Evolutionary conservation across 805 yeast genomes (phyloP), one percentile per base, ranked within the genome.

Genomic region (Starmera amethionina): DNA sequence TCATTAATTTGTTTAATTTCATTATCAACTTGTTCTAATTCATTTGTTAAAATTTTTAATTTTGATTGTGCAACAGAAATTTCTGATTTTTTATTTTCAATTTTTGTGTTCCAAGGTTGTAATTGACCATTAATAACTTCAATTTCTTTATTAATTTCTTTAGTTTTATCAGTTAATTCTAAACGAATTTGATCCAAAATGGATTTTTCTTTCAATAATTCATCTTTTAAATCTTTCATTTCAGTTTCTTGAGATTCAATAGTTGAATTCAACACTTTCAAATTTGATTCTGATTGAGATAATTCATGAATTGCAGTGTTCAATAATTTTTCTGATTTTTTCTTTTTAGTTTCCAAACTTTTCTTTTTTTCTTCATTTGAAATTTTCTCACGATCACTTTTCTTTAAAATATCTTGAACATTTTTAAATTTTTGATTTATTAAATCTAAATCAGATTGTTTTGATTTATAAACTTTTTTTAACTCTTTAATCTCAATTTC

Each of bases 91-190:
- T 79, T 78, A 13, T 72, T 70, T 43, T 73, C 78, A 28, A 88
- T 62, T 46, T 77, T 72, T 25, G 73, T 79, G 43, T 76, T 77
- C 89, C 94, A 87, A 0, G 97, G 98, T 48, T 84, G 89, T 7
- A 87, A 62, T 44, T 80, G 68, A 8, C 67, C 69, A 55, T 85
- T 89, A 32, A 78, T 61, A 12, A 53, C 50, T 47, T 76, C 82
- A 39, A 89, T 82, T 51, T 83, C 72, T 8, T 68, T 71, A 1
- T 89, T 75, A 41, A 82, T 70, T 2, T 64, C 77, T 10, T 77
- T 70, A 0, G 97, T 90, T 55, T 86, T 85, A 36, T 76, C 80
- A 8, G 86, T 77, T 36, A 93, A 68, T 27, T 75, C 76, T 8
- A 67, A 48, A 50, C 88, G 76, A 11, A 89, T 77, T 22, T 70